phyloP scores from a whole-genome alignment of 2,329 filamentous ascomycete genomes.

The Claviceps capensis region DNA sequence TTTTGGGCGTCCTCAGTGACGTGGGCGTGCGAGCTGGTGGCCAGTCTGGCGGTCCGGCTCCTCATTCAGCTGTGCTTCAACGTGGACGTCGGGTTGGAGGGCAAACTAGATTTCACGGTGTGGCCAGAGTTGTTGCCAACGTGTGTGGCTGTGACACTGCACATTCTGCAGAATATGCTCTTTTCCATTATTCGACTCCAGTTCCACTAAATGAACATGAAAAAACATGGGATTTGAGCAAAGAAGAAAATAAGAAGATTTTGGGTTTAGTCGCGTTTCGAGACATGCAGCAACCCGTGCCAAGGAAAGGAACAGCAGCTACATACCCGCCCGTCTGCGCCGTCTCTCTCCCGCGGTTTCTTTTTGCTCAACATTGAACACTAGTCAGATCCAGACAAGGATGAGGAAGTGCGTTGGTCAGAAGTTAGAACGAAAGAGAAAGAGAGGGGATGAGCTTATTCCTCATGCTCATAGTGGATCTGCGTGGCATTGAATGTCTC shows the following conservation, averaged over 20 bases:
- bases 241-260: not conserved
- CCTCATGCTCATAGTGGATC: not conserved
- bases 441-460: not conserved
- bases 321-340: not conserved
- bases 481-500: not conserved
- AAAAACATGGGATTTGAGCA: not conserved
- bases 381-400: not conserved
- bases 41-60: slow-evolving; percentile 44
- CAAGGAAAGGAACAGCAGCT: too few relatives aligned
- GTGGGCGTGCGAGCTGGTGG: slow-evolving; percentile 52
- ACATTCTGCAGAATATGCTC: slow-evolving; percentile 59
- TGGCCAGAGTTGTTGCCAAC: slow-evolving; percentile 57
- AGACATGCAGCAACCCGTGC: too few relatives aligned
- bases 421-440: not conserved
- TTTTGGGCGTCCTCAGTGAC: slow-evolving; percentile 50
- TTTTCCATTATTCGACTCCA: slow-evolving; percentile 54
- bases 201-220: slow-evolving; percentile 23
- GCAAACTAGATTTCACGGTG: slow-evolving; percentile 47
- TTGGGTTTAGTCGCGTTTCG: not conserved
- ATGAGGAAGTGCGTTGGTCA: not conserved
- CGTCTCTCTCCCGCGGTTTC: not conserved
- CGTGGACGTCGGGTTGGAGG: slow-evolving; percentile 50
- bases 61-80: slow-evolving; percentile 45
- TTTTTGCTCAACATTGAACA: not conserved
- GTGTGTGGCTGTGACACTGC: slow-evolving; percentile 50